Evolutionary conservation across 148 eudicot species (phyloP).

Genomic region (Oxyria digyna): DNA sequence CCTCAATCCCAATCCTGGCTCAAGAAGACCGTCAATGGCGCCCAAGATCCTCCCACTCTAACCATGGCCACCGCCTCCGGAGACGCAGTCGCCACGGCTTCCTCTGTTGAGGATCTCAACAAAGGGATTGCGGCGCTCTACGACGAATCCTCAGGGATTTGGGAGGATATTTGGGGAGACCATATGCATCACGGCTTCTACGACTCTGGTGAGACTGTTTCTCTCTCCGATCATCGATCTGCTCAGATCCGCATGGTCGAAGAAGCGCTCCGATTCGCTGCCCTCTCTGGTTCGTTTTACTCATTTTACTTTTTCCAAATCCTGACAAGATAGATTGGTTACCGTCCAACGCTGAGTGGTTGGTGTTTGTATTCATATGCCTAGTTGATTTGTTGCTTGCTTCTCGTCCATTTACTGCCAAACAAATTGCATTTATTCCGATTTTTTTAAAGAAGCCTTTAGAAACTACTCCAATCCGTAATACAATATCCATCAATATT

Average conservation of each 20-base stretch:
- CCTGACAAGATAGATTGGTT: background rate
- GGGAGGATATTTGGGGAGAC: slow-evolving; percentile 98
- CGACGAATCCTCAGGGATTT: slow-evolving; percentile 73
- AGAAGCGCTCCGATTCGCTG: slow-evolving; percentile 64
- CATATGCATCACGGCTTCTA: slow-evolving; percentile 97
- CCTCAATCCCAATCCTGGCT: background rate
- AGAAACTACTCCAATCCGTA: no score
- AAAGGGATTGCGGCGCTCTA: slow-evolving; percentile 83
- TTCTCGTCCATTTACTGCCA: background rate
- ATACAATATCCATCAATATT: background rate
- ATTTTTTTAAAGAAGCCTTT: background rate
- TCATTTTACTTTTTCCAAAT: background rate
- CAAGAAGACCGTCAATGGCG: background rate
- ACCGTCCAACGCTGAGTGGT: background rate
- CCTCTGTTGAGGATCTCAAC: slow-evolving; percentile 23
- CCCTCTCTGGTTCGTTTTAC: slow-evolving; percentile 35
- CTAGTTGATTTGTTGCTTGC: background rate
- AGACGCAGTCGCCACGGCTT: background rate
- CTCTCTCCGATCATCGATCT: slow-evolving; percentile 51
- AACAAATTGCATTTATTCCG: background rate
- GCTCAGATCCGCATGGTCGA: slow-evolving; percentile 99
- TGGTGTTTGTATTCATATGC: background rate
- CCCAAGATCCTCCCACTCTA: background rate
- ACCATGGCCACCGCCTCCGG: background rate
- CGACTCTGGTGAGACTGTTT: slow-evolving; percentile 23